Evolutionary conservation across 148 eudicot species (phyloP).

Genomic region (Agrostemma githago): DNA sequence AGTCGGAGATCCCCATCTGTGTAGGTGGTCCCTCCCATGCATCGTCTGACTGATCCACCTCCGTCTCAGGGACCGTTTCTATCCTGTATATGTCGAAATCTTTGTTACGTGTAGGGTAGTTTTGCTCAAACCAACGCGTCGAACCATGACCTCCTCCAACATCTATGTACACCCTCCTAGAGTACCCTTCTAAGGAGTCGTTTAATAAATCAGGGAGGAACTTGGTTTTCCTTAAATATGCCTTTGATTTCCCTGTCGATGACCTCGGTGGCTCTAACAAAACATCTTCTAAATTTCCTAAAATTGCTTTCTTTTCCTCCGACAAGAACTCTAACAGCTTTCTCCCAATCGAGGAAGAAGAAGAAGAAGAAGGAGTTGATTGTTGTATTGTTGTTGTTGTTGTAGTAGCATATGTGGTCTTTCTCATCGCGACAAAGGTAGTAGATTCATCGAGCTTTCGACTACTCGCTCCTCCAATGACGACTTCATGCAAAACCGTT

Average conservation of each 20-base stretch:
- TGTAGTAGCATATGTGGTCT: conserved; percentile 10
- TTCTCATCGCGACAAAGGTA: conserved; percentile 34
- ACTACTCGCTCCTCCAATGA: conserved; percentile 9
- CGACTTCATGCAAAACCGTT: conserved; percentile 24
- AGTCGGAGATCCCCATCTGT: conserved; percentile 48
- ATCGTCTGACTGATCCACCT: conserved; percentile 27
- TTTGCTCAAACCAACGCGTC: conserved; percentile 55
- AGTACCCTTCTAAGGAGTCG: conserved; percentile 55
- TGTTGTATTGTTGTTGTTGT: neutral
- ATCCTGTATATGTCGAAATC: conserved; percentile 54
- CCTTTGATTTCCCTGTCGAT: conserved; percentile 36
- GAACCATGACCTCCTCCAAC: conserved; percentile 37
- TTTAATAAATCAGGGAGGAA: conserved; percentile 56
- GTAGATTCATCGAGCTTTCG: conserved; percentile 26
- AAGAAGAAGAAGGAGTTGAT: neutral
- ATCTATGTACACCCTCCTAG: conserved; percentile 61
- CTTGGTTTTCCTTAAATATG: conserved; percentile 40
- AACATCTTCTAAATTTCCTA: conserved; percentile 51
- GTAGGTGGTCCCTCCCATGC: conserved; percentile 35
- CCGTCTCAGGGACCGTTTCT: conserved; percentile 42
- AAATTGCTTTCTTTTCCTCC: conserved; percentile 42
- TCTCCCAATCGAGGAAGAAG: conserved; percentile 16
- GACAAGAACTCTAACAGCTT: conserved; percentile 25
- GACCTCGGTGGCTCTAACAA: conserved; percentile 55
- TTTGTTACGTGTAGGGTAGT: conserved; percentile 60